Percentiles rank a stretch among this genome's conserved stretches.
These are phyloP conservation scores for Sindora glabra DNA, from an alignment of 306 rosid genomes.

Conservation along the genomic window DNA sequence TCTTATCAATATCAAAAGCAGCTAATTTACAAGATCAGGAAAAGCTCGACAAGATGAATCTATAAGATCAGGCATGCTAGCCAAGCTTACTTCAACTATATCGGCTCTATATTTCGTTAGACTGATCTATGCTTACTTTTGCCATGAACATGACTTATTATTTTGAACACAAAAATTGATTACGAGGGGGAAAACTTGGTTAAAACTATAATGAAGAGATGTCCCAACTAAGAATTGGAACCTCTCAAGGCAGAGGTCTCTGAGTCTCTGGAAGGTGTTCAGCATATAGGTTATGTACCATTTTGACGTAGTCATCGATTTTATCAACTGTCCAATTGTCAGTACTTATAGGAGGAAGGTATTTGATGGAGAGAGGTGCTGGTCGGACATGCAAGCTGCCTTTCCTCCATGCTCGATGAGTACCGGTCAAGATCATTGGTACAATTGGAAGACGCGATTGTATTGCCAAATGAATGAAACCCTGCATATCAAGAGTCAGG, in stretches of 20 bases:
- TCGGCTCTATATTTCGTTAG: not conserved
- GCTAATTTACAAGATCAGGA: constrained; percentile 1
- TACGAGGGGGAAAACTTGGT: not conserved
- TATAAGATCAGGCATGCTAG: not conserved
- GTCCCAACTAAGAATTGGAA: constrained; percentile 2
- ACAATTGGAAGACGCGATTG: constrained; percentile 56
- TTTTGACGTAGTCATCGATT: constrained; percentile 33
- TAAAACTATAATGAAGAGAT: not conserved
- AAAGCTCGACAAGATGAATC: not conserved
- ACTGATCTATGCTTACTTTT: not conserved
- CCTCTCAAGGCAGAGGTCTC: constrained; percentile 27
- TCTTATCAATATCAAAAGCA: not conserved
- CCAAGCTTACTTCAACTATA: constrained; percentile 8
- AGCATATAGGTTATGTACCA: constrained; percentile 27
- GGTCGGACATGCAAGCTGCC: constrained; percentile 50
- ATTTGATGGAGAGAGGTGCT: constrained; percentile 37
- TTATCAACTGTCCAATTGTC: constrained; percentile 39
- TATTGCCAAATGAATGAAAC: constrained; percentile 57
- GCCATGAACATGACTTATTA: not conserved
- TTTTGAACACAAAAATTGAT: not conserved
- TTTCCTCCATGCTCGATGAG: constrained; percentile 59
- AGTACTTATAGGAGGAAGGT: constrained; percentile 49
- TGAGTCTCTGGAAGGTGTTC: constrained; percentile 49
- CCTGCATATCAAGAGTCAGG: constrained; percentile 33
- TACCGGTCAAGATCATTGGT: constrained; percentile 50